Conservation (phyloP, 176 grass and related monocot species). For the Alopecurus myosuroides region DNA sequence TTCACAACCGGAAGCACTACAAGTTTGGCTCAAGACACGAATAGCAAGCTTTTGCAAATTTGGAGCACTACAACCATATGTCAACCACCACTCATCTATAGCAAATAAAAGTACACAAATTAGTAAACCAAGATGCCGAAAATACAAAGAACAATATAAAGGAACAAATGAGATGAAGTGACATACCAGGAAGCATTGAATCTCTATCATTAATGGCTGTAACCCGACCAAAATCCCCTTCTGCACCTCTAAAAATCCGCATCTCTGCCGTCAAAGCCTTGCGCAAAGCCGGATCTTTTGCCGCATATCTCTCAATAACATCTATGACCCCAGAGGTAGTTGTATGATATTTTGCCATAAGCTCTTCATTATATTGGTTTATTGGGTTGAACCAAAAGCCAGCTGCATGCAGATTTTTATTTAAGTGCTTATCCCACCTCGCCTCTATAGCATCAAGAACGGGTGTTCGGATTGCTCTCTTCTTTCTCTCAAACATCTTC, state of each 20-base stretch:
- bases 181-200: neutral
- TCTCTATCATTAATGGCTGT: neutral
- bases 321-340: neutral
- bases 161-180: neutral
- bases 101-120: neutral
- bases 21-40: neutral
- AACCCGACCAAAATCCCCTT: neutral
- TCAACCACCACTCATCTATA: constrained; percentile 4
- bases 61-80: neutral
- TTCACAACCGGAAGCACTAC: neutral
- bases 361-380: neutral
- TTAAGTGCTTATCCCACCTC: neutral
- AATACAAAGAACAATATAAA: neutral
- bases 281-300: neutral
- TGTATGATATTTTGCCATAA: neutral
- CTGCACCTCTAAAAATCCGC: neutral
- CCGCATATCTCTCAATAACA: neutral
- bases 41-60: neutral
- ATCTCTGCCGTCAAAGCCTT: neutral
- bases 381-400: neutral
- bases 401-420: neutral
- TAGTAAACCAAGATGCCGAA: neutral
- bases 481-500: neutral
- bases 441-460: neutral
- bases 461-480: neutral